These are phyloP conservation scores for Ustilago nuda DNA, from an alignment of 1,284 basidiomycete genomes.

Conservation along the genomic window DNA sequence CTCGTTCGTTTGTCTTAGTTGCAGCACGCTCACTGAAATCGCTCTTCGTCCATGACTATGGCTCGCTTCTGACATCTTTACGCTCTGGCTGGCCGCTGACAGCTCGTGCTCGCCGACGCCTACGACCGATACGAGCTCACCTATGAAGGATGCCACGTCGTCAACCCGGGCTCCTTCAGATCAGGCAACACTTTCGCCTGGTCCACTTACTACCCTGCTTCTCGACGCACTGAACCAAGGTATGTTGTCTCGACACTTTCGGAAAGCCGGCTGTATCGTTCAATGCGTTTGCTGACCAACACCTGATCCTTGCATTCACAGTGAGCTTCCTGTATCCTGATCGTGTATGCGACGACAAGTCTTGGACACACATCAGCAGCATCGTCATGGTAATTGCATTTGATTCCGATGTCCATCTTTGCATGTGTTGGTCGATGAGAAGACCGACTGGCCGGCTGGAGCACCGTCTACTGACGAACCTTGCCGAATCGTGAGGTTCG, in stretches of 20 bases:
- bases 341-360: not conserved
- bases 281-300: not conserved
- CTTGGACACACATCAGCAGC: not conserved
- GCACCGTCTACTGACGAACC: no score
- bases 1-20: no score
- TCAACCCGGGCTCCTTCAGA: slow-evolving; percentile 83
- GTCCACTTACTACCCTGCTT: slow-evolving; percentile 69
- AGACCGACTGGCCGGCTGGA: no score
- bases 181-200: slow-evolving; percentile 62
- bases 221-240: slow-evolving; percentile 64
- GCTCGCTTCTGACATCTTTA: slow-evolving; percentile 1
- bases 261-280: not conserved
- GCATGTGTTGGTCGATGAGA: not conserved
- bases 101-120: slow-evolving; percentile 93
- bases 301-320: not conserved
- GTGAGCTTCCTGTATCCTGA: slow-evolving; percentile 11
- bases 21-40: no score
- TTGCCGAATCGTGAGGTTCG: no score
- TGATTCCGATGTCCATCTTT: not conserved
- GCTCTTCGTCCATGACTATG: no score
- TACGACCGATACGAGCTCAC: slow-evolving; percentile 96
- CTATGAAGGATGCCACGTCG: slow-evolving; percentile 97
- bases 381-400: not conserved
- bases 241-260: slow-evolving; percentile 10
- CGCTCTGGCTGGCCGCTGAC: slow-evolving; percentile 66